Evolutionary conservation across 495 filamentous ascomycete species (phyloP).

Genomic region (Hypoxylon rickii): DNA sequence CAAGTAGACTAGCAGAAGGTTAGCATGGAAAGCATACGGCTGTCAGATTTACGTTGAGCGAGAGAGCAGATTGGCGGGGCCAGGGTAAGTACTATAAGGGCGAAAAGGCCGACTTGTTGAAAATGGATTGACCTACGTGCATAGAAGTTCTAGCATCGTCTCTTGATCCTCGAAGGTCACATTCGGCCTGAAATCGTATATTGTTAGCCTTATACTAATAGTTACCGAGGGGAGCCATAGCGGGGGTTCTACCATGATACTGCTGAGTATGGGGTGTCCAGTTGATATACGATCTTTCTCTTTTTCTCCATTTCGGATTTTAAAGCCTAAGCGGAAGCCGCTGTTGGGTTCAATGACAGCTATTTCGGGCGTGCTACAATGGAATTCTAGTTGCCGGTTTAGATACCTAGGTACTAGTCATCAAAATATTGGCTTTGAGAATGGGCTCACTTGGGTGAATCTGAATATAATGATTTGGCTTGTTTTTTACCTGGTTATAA

Average conservation of each 20-base stretch:
- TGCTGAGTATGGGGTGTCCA: constrained; percentile 48
- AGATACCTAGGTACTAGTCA: no score
- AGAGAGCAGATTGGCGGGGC: not conserved
- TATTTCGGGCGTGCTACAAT: no score
- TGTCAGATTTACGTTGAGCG: not conserved
- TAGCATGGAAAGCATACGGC: not conserved
- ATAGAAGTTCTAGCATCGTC: constrained; percentile 59
- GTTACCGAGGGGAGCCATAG: not conserved
- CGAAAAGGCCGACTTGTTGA: not conserved
- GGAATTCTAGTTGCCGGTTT: no score
- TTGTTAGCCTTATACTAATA: not conserved
- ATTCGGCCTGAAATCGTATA: constrained; percentile 48
- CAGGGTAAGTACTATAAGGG: not conserved
- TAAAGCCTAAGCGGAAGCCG: no score
- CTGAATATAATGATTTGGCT: no score
- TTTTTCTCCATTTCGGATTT: constrained; percentile 43
- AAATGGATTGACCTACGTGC: constrained; percentile 47
- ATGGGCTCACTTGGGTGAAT: no score
- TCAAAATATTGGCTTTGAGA: no score
- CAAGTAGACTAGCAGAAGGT: constrained; percentile 52
- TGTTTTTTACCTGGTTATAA: no score
- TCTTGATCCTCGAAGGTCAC: constrained; percentile 55
- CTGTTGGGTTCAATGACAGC: no score
- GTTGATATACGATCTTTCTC: constrained; percentile 46
- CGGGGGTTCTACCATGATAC: constrained; percentile 39